These are phyloP conservation scores for Zymoseptoria brevis DNA, from an alignment of 2,329 filamentous ascomycete species.

Conservation along the genomic window DNA sequence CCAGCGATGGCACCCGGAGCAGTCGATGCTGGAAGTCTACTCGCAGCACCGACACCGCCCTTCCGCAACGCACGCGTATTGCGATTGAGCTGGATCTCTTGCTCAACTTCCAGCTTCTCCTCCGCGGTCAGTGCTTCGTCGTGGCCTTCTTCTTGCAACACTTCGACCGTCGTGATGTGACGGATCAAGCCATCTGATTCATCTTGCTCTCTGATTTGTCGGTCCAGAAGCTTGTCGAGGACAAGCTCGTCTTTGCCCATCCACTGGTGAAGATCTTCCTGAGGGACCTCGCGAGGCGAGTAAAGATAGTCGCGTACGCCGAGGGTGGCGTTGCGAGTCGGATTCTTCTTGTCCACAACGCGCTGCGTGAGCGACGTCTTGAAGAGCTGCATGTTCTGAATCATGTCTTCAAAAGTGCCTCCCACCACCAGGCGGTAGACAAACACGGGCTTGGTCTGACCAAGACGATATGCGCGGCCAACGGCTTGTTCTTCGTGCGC, in stretches of 20 bases:
- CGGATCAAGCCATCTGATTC: constrained; percentile 48
- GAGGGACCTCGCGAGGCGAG: constrained; percentile 45
- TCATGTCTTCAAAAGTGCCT: constrained; percentile 68
- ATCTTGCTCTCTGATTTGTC: constrained; percentile 41
- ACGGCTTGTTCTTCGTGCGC: constrained; percentile 78
- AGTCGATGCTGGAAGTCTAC: background rate
- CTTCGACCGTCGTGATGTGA: constrained; percentile 28
- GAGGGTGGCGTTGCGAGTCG: constrained; percentile 56
- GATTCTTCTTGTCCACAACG: constrained; percentile 77
- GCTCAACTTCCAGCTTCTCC: constrained; percentile 24
- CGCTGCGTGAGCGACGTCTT: constrained; percentile 72
- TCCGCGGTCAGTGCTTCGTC: constrained; percentile 27
- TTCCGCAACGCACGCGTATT: background rate
- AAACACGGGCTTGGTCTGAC: constrained; percentile 70
- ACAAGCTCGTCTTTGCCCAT: constrained; percentile 52
- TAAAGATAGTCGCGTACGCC: constrained; percentile 49
- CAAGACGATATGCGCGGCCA: constrained; percentile 76
- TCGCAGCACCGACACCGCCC: background rate
- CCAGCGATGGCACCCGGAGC: background rate
- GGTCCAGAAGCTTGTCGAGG: constrained; percentile 54
- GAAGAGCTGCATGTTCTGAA: constrained; percentile 69
- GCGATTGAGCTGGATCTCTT: constrained; percentile 8
- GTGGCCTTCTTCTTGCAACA: constrained; percentile 25
- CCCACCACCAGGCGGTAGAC: constrained; percentile 75
- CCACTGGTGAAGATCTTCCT: constrained; percentile 43